These are phyloP conservation scores for Hymenoscyphus fructigenus DNA, from an alignment of 2,329 filamentous ascomycete genomes.

Conservation along the genomic window DNA sequence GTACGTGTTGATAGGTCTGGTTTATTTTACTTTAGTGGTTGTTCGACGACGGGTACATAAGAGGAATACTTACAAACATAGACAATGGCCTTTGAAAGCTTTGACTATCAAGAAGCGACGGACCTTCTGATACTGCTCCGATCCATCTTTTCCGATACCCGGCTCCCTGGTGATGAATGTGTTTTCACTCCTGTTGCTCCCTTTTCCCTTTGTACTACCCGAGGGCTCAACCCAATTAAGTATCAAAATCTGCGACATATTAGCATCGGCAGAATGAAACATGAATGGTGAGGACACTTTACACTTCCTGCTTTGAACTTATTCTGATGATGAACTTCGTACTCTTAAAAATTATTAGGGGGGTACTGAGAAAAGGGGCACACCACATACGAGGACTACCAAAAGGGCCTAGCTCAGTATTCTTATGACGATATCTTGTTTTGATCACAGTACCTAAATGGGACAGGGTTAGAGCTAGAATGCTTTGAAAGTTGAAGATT, in stretches of 20 bases:
- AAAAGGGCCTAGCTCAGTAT: neutral
- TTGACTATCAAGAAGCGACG: conserved; percentile 18
- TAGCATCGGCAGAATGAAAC: neutral
- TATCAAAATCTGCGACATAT: neutral
- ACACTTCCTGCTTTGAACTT: conserved; percentile 10
- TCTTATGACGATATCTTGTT: neutral
- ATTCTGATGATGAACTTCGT: conserved; percentile 6
- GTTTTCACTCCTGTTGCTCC: neutral
- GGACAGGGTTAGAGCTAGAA: too few relatives aligned
- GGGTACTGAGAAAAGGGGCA: too few relatives aligned
- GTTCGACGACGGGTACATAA: neutral
- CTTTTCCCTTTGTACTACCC: neutral
- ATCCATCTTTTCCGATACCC: neutral
- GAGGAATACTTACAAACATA: conserved; percentile 23
- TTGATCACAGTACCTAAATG: neutral
- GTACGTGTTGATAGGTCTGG: conserved; percentile 29
- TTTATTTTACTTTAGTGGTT: neutral
- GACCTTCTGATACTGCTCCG: conserved; percentile 6
- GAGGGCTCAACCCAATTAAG: neutral
- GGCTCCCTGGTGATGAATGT: neutral
- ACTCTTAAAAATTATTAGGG: conserved; percentile 10
- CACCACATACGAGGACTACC: neutral
- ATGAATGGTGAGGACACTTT: neutral
- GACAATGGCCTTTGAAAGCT: conserved; percentile 11
- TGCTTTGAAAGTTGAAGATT: too few relatives aligned